Evolutionary conservation across 2,329 filamentous ascomycete genomes (phyloP).

Genomic region (Byssothecium circinans): DNA sequence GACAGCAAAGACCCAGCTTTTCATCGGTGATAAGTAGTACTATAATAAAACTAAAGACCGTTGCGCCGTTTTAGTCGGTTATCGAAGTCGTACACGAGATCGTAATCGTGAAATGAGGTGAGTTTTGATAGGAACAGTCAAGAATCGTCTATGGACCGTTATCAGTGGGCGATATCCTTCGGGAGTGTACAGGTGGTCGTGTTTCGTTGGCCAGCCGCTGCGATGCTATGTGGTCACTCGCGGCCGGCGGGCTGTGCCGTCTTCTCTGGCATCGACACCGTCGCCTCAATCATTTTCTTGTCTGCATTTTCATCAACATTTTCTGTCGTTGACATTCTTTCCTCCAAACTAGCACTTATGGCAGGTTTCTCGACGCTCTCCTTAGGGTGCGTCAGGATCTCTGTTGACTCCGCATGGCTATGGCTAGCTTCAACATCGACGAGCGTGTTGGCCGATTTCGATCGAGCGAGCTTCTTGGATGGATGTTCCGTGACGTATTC

Average conservation of each 20-base stretch:
- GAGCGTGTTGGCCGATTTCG: constrained; percentile 27
- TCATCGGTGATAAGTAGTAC: no score
- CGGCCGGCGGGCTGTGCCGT: no score
- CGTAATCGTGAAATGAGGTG: background rate
- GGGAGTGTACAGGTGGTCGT: no score
- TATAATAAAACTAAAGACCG: no score
- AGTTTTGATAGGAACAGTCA: no score
- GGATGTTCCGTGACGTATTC: constrained; percentile 46
- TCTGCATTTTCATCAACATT: no score
- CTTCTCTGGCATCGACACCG: background rate
- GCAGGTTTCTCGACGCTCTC: background rate
- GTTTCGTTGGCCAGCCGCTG: no score
- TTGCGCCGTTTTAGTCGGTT: background rate
- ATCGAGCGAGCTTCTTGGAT: constrained; percentile 24
- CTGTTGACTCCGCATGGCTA: constrained; percentile 3
- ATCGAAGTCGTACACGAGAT: background rate
- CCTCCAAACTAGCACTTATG: background rate
- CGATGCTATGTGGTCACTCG: no score
- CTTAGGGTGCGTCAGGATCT: background rate
- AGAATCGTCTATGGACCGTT: no score
- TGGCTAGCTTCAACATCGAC: constrained; percentile 29
- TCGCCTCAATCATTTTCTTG: background rate
- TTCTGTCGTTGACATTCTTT: no score
- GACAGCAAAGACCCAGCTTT: no score
- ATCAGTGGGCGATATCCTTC: no score